Conservation (phyloP, 345 rosid species). For the Populus nigra region DNA sequence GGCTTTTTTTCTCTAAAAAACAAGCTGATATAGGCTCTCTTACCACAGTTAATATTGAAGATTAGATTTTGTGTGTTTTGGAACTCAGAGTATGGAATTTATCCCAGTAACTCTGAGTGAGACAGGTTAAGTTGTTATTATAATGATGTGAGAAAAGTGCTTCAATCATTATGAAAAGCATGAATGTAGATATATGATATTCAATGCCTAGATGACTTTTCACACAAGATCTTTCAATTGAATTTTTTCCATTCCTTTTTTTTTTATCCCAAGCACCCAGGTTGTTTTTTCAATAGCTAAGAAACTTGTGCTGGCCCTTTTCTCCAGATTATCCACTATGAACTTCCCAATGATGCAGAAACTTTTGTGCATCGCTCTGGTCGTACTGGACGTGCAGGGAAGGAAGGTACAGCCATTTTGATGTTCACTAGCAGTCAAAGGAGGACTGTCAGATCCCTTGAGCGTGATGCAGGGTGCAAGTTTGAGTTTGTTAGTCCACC, state of each 20-base stretch:
- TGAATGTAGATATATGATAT: neutral
- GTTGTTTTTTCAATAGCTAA: conserved; percentile 1
- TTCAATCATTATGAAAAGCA: neutral
- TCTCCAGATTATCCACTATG: conserved; percentile 84
- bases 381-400: conserved; percentile 98
- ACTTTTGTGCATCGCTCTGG: conserved; percentile 99
- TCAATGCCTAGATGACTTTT: neutral
- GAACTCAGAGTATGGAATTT: neutral
- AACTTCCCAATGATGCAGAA: conserved; percentile 96
- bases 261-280: neutral
- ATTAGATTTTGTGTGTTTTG: neutral
- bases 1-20: neutral
- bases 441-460: conserved; percentile 82
- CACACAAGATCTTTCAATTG: neutral
- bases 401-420: conserved; percentile 88
- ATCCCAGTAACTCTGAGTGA: neutral
- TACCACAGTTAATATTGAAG: neutral
- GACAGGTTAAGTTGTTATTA: conserved; percentile 1
- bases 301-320: conserved; percentile 13
- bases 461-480: conserved; percentile 87
- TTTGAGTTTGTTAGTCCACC: conserved; percentile 91
- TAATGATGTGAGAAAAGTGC: conserved; percentile 1
- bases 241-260: neutral
- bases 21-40: neutral
- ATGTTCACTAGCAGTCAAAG: conserved; percentile 81